Conservation (phyloP, 202 grass and related monocot species). For the Setaria italica region DNA sequence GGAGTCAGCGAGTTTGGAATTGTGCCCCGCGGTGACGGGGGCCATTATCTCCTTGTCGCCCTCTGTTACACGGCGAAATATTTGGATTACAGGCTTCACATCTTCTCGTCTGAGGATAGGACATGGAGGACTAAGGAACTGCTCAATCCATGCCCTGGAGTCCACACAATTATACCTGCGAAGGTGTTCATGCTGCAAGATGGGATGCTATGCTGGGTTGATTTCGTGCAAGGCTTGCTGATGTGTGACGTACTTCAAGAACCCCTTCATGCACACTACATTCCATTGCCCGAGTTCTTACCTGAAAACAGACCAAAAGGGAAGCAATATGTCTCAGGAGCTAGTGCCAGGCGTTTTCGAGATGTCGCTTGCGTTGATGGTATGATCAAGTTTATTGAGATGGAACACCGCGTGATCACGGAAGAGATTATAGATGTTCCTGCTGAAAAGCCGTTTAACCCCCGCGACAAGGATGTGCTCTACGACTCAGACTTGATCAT, state of each 20-base stretch:
- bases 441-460: conserved; percentile 13
- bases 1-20: neutral
- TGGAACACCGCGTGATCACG: neutral
- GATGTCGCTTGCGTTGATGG: conserved; percentile 13
- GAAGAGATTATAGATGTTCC: neutral
- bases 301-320: neutral
- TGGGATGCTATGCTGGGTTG: neutral
- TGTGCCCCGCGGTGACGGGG: neutral
- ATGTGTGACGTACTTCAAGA: neutral
- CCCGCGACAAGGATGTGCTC: neutral
- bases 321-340: neutral
- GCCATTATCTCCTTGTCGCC: conserved; percentile 2
- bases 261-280: neutral
- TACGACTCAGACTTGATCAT: conserved; percentile 18
- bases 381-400: conserved; percentile 38
- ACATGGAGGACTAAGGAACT: conserved; percentile 4
- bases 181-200: neutral
- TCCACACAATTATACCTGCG: neutral
- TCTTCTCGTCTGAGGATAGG: conserved; percentile 22
- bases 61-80: neutral
- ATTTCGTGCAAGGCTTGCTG: neutral
- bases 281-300: conserved; percentile 16
- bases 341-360: neutral
- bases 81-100: neutral
- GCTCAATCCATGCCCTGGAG: neutral